Percentiles rank a stretch among this genome's conserved stretches.
Evolutionary conservation across 2,329 filamentous ascomycete species (phyloP).

Genomic region (Drechslerella dactyloides): DNA sequence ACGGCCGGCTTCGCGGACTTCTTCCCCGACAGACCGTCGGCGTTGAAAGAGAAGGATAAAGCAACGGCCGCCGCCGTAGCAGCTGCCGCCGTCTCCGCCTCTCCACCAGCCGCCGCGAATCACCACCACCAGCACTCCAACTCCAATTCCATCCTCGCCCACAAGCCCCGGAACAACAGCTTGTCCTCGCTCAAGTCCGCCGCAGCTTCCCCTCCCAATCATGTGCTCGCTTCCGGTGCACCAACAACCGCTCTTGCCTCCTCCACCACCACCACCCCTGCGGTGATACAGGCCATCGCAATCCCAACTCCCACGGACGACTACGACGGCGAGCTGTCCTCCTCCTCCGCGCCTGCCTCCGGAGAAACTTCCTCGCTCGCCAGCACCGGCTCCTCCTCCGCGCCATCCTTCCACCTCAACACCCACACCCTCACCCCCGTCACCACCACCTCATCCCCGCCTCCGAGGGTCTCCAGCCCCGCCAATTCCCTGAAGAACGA

Average conservation of each 20-base stretch:
- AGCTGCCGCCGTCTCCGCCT: slow-evolving; percentile 14
- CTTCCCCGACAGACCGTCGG: slow-evolving; percentile 78
- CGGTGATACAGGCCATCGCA: slow-evolving; percentile 47
- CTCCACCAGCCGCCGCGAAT: slow-evolving; percentile 57
- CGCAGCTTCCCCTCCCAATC: slow-evolving; percentile 51
- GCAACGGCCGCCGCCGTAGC: slow-evolving; percentile 23
- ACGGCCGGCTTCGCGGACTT: slow-evolving; percentile 80
- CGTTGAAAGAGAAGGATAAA: slow-evolving; percentile 58
- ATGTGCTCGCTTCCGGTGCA: slow-evolving; percentile 56
- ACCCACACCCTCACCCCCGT: slow-evolving; percentile 47
- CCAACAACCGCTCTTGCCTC: background rate
- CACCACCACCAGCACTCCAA: too few relatives aligned
- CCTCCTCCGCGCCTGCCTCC: slow-evolving; percentile 34
- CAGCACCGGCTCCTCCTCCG: slow-evolving; percentile 45
- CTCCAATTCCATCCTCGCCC: slow-evolving; percentile 53
- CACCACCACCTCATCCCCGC: slow-evolving; percentile 49
- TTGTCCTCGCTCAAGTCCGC: slow-evolving; percentile 63
- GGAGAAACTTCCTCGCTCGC: slow-evolving; percentile 48
- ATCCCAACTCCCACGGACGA: slow-evolving; percentile 49
- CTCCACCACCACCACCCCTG: slow-evolving; percentile 10
- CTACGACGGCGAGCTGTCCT: slow-evolving; percentile 35
- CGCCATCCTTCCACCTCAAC: slow-evolving; percentile 40
- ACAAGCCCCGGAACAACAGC: slow-evolving; percentile 68
- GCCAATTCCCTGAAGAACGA: slow-evolving; percentile 46
- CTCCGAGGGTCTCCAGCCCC: slow-evolving; percentile 42